Evolutionary conservation across 176 grass and related monocot species (phyloP), one percentile per base, ranked within the genome.

Genomic region (Hyparrhenia diplandra): DNA sequence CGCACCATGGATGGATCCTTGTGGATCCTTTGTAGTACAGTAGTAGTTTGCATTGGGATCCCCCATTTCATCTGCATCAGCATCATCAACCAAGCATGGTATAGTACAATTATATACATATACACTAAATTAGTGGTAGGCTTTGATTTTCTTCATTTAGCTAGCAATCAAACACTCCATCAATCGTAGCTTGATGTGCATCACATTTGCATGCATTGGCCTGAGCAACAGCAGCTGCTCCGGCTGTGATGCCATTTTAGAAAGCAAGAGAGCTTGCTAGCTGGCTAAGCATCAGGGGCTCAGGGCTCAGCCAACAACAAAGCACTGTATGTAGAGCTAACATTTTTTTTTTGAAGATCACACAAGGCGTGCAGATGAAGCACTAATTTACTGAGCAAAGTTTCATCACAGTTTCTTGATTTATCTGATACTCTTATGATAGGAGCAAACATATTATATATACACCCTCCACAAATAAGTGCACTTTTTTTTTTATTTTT

Each of bases 11-110:
- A 84, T 80, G 34, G 40, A 42, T 42, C 87, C 69, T 60, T 16
- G 14, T 24, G 4, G 34, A 36, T 36, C 54, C 21, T 25, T 12
- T 59, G 55, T 10, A 23, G 55, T 10, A 23, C 3, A 59, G 61
- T 61, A 88, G 47, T 67, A 80, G 49, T 24, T 55, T 59, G 55
- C 23, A 25, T 4, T 49, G 76, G 81, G 69, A 74, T 84, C 9
- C 40, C 74, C 32, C 35, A 28, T 59, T 24, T 64, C 31, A 4
- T 83, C 68, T 25, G 31, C 69, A 6, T 71, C 51, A 5, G 1
- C 47, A 58, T n/a, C 49, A 43, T 11, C 49, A 27, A 79, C 17
- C 73, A 51, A 6, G 46, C 17, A 76, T 51, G 47, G 0, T 13
- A 21, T 8, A 32, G n/a, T n/a, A n/a, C n/a, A n/a, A n/a, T n/a